Conservation (phyloP, 1,284 basidiomycete genomes). For the Tilletia indica region DNA sequence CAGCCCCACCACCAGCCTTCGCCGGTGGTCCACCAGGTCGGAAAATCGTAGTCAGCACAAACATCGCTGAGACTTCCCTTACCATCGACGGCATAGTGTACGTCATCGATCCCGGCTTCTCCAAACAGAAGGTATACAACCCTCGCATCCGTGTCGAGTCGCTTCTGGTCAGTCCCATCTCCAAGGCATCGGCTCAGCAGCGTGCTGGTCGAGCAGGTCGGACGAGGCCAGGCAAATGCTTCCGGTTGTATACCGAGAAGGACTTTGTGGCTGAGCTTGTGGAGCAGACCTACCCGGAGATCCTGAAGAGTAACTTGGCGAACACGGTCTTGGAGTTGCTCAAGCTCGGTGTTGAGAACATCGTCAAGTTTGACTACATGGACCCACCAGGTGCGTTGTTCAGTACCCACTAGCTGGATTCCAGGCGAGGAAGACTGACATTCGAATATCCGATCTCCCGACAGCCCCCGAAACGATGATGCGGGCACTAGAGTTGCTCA, state of each 20-base stretch:
- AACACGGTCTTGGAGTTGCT: slow-evolving; percentile 92
- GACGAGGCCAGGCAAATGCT: slow-evolving; percentile 94
- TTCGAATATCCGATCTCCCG: slow-evolving; percentile 63
- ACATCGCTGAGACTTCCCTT: slow-evolving; percentile 95
- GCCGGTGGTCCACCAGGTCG: slow-evolving; percentile 77
- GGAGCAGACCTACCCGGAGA: slow-evolving; percentile 95
- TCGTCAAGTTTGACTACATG: slow-evolving; percentile 79
- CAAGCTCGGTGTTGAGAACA: slow-evolving; percentile 72
- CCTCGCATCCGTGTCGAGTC: slow-evolving; percentile 94
- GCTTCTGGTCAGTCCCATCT: slow-evolving; percentile 88
- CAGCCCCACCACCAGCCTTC: slow-evolving; percentile 68
- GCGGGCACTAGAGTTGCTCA: slow-evolving; percentile 91
- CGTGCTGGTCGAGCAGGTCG: slow-evolving; percentile 93
- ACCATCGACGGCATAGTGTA: slow-evolving; percentile 99
- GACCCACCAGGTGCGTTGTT: slow-evolving; percentile 32
- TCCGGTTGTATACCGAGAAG: slow-evolving; percentile 92
- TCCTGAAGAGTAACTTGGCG: slow-evolving; percentile 76
- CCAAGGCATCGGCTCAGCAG: slow-evolving; percentile 93
- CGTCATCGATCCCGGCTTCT: slow-evolving; percentile 96
- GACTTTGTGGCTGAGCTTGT: slow-evolving; percentile 84
- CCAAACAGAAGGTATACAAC: slow-evolving; percentile 96
- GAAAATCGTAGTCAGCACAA: slow-evolving; percentile 93
- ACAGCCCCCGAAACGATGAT: slow-evolving; percentile 97
- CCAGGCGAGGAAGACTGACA: not conserved
- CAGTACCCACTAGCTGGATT: not conserved